Evolutionary conservation across 176 grass and related monocot species (phyloP).

Genomic region (Oryza nivara): DNA sequence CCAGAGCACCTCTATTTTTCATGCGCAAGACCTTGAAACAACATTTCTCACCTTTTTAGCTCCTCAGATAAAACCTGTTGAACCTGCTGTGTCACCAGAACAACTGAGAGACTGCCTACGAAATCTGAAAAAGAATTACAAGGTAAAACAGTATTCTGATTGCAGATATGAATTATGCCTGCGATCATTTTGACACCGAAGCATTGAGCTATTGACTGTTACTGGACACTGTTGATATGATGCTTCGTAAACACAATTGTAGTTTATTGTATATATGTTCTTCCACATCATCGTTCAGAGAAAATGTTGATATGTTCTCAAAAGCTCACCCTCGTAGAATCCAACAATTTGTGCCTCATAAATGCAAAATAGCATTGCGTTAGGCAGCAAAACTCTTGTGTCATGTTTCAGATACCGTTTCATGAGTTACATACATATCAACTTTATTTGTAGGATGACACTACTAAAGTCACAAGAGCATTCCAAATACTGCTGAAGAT

Average conservation of each 20-base stretch:
- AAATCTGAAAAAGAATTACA: slow-evolving; percentile 74
- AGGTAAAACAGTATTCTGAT: slow-evolving; percentile 55
- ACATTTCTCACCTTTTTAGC: slow-evolving; percentile 31
- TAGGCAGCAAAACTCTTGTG: background rate
- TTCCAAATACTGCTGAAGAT: slow-evolving; percentile 72
- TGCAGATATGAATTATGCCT: background rate
- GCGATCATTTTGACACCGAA: background rate
- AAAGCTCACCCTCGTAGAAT: background rate
- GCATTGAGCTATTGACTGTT: background rate
- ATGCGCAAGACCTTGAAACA: background rate
- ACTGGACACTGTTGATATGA: background rate
- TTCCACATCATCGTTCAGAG: background rate
- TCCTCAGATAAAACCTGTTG: slow-evolving; percentile 50
- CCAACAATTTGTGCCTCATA: background rate
- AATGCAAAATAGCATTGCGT: background rate
- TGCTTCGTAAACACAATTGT: background rate
- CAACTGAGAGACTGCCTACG: slow-evolving; percentile 73
- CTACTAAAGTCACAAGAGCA: slow-evolving; percentile 59
- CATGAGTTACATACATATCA: background rate
- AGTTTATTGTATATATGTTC: background rate
- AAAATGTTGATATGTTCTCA: background rate
- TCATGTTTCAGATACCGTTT: background rate
- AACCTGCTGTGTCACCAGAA: slow-evolving; percentile 51
- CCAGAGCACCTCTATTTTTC: slow-evolving; percentile 6
- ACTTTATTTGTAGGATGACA: slow-evolving; percentile 56